Conservation (phyloP, 1,284 basidiomycete species). For the Tilletia setariae region DNA sequence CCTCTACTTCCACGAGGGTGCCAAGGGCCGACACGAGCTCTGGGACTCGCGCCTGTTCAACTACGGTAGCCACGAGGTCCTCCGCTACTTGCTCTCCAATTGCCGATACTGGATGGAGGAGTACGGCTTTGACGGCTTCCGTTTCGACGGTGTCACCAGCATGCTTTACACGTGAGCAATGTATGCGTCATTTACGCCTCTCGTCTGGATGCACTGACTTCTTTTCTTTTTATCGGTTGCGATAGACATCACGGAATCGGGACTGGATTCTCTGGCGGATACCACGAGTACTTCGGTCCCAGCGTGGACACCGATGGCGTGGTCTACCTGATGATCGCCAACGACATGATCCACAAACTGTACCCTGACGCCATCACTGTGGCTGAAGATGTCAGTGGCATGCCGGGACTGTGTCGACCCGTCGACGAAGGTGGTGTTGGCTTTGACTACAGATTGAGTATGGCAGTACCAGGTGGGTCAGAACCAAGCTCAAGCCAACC, state of each 20-base stretch:
- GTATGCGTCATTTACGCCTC: neutral
- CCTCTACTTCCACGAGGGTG: slow-evolving; percentile 91
- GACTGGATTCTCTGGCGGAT: slow-evolving; percentile 92
- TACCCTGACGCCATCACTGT: slow-evolving; percentile 82
- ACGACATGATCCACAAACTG: slow-evolving; percentile 77
- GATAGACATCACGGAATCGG: slow-evolving; percentile 87
- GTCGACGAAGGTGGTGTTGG: slow-evolving; percentile 81
- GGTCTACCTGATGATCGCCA: slow-evolving; percentile 95
- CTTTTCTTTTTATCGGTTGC: neutral
- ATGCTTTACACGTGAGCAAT: slow-evolving; percentile 75
- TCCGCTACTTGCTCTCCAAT: slow-evolving; percentile 91
- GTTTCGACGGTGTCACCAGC: slow-evolving; percentile 96
- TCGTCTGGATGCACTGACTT: neutral
- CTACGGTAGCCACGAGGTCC: slow-evolving; percentile 87
- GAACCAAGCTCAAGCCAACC: no score
- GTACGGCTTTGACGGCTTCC: slow-evolving; percentile 92
- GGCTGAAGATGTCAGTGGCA: slow-evolving; percentile 95
- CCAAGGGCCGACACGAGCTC: slow-evolving; percentile 83
- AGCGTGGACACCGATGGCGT: slow-evolving; percentile 82
- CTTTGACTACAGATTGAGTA: slow-evolving; percentile 94
- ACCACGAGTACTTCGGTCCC: slow-evolving; percentile 94
- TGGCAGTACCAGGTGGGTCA: slow-evolving; percentile 73
- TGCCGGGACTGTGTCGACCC: slow-evolving; percentile 87
- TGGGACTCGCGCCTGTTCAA: slow-evolving; percentile 92
- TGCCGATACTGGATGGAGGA: slow-evolving; percentile 92